Evolutionary conservation across 345 rosid genomes (phyloP).

Genomic region (Eucalyptus cloeziana): DNA sequence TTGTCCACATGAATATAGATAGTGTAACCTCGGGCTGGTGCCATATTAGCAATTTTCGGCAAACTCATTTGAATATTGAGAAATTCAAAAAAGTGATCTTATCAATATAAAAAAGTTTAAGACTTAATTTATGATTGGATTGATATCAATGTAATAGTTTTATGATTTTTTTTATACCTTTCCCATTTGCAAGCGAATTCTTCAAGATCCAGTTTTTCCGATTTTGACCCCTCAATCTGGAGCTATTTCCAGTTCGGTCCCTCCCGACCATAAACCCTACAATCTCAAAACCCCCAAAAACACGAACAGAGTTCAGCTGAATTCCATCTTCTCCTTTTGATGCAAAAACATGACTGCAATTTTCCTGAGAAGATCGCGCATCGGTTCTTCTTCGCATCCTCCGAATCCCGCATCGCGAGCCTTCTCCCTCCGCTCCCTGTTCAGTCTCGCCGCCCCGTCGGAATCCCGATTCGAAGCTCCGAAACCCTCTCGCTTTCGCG

Average conservation of each 20-base stretch:
- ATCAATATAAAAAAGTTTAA: too few relatives aligned
- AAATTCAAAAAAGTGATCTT: too few relatives aligned
- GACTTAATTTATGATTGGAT: rapidly evolving
- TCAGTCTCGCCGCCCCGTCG: neutral
- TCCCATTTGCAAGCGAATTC: neutral
- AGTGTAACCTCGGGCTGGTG: rapidly evolving
- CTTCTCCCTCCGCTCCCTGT: neutral
- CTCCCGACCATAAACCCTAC: neutral
- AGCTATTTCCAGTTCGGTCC: neutral
- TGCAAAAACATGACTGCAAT: neutral
- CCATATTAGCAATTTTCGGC: rapidly evolving
- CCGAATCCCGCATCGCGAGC: neutral
- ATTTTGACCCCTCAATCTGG: neutral
- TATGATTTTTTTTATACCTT: too few relatives aligned
- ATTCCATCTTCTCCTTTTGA: neutral
- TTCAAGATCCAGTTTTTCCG: neutral
- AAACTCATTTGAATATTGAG: too few relatives aligned
- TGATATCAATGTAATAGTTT: rapidly evolving
- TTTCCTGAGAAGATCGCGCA: neutral
- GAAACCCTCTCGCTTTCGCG: neutral
- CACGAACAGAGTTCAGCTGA: neutral
- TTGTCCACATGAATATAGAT: rapidly evolving
- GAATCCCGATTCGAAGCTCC: neutral
- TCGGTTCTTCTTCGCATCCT: neutral
- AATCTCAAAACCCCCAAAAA: neutral